Evolutionary conservation across 805 yeast genomes (phyloP).

Genomic region (Saturnispora bothae): DNA sequence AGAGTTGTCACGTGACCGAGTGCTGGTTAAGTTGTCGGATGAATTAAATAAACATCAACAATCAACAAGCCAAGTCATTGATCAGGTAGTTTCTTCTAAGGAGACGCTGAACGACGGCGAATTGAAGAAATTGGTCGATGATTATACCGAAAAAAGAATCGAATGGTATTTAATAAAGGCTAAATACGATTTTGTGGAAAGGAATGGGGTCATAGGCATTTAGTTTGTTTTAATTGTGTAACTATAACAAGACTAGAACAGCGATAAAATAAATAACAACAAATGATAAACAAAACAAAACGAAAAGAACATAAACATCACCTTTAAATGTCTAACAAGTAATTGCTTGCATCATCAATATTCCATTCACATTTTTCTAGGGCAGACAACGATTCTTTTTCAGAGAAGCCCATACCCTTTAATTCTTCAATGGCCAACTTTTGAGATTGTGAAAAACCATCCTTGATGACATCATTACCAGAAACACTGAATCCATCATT

Average conservation of each 20-base stretch:
- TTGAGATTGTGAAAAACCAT: slow-evolving; percentile 21
- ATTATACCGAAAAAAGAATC: slow-evolving; percentile 33
- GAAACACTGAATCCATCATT: slow-evolving; percentile 12
- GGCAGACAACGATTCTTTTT: slow-evolving; percentile 56
- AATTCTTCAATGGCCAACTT: slow-evolving; percentile 60
- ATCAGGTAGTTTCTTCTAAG: neutral
- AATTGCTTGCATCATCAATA: slow-evolving; percentile 80
- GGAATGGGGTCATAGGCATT: slow-evolving; percentile 31
- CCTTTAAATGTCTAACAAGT: slow-evolving; percentile 47
- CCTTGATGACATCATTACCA: neutral
- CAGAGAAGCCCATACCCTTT: slow-evolving; percentile 81
- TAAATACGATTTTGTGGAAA: slow-evolving; percentile 36
- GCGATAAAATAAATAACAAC: neutral
- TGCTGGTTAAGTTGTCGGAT: neutral
- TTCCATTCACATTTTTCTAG: slow-evolving; percentile 62
- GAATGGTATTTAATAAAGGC: slow-evolving; percentile 36
- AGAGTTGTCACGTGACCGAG: slow-evolving; percentile 1
- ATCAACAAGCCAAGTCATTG: slow-evolving; percentile 5
- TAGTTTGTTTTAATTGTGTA: slow-evolving; percentile 8
- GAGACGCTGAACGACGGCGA: slow-evolving; percentile 19
- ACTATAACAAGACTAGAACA: neutral
- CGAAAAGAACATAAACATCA: neutral
- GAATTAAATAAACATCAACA: slow-evolving; percentile 7
- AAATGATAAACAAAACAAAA: neutral
- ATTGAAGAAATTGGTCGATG: slow-evolving; percentile 28